Base-by-base conservation (phyloP, 768 basidiomycete species). In the Phylloporus scabripes region DNA sequence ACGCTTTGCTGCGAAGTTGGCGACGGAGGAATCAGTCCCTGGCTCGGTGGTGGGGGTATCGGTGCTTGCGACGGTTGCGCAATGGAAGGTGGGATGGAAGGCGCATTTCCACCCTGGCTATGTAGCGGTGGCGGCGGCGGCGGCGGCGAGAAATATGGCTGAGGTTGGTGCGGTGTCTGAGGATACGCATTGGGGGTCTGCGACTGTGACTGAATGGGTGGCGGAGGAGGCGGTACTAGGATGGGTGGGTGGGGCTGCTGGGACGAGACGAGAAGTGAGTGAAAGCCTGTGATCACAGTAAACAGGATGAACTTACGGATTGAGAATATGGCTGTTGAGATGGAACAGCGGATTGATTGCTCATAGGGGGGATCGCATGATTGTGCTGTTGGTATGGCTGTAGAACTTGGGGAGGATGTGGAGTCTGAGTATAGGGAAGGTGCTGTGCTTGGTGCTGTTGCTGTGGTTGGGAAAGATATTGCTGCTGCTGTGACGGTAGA, bases 81-180 rank as follows among this genome's bases (percentile, higher is more conserved):
- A 45, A 33, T 45, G 8, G 50, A 23, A 9, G 17, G 24, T 2
- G 37, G 23, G n/a, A 12, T 8, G 20, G 51, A 39, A 36, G 17
- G 15, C 18, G 17, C 39, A 3, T 32, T 40, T 20, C 21, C 36
- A 42, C 17, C 42, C 40, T 55, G 55, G 20, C 23, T 46, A 44
- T 49, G 14, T 33, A 46, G 48, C 0, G 43, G 57, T 0, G 57
- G 58, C 7, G 60, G 60, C 1, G 62, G 53, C 0, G 60, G 61
- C 0, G 60, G 66, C 29, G 52, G 57, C 17, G 56, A 46, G 39
- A 65, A 50, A 45, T 56, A 45, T 23, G 59, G 53, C 29, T 57
- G 58, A 5, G 55, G 41, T 0, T 60, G 67, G 46, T 49, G 60
- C 46, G 48, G 49, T 52, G 36, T 44, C 42, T 59, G 63, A 29